Conservation (phyloP, 2,329 filamentous ascomycete species). For the Chaetomium sp. region DNA sequence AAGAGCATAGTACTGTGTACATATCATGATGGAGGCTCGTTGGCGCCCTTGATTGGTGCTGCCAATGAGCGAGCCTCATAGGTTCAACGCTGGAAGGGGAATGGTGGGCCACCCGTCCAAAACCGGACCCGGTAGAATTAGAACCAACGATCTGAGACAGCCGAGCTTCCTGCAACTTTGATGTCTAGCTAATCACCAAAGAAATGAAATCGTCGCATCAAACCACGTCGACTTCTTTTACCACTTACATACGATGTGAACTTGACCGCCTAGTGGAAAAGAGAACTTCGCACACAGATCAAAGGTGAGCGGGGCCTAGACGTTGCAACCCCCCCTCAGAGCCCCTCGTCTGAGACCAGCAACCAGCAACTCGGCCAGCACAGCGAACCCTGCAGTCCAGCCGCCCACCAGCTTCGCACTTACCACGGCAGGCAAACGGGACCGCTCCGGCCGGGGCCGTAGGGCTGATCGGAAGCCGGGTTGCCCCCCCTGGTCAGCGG, state of each 20-base stretch:
- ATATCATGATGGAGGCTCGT: neutral
- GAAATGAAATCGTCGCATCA: neutral
- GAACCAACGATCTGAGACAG: neutral
- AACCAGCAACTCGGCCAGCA: slow-evolving; percentile 1
- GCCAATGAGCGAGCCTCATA: neutral
- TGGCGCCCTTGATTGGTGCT: neutral
- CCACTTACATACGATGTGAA: neutral
- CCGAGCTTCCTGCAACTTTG: neutral
- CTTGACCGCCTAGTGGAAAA: neutral
- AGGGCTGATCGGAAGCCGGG: slow-evolving; percentile 28
- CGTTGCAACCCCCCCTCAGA: neutral
- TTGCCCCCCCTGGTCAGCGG: slow-evolving; percentile 17
- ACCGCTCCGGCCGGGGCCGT: slow-evolving; percentile 13
- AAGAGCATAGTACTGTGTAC: neutral
- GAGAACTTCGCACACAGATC: neutral
- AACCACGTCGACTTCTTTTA: neutral
- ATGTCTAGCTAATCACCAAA: neutral
- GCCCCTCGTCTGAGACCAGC: neutral
- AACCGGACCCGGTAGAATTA: neutral
- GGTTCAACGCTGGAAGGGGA: neutral
- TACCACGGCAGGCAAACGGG: slow-evolving; percentile 22
- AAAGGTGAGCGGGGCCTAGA: neutral
- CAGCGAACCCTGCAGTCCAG: slow-evolving; percentile 14
- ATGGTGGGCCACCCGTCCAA: neutral
- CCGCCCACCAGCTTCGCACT: slow-evolving; percentile 17